Percentiles rank a stretch among this genome's conserved stretches.
These are phyloP conservation scores for Cicer bijugum DNA, from an alignment of 306 rosid genomes.

Conservation along the genomic window DNA sequence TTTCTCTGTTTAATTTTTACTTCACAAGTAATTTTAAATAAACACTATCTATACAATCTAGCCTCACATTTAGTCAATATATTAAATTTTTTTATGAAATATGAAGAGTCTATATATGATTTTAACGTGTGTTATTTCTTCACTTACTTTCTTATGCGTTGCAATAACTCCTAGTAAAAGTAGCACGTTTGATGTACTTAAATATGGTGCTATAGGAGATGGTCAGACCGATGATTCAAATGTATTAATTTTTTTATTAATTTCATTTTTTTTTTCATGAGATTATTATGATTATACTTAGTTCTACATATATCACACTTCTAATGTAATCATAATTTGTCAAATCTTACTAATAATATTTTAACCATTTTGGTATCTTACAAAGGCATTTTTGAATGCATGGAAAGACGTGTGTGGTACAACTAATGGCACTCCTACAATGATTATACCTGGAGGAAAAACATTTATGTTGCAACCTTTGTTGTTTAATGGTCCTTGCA, in stretches of 20 bases:
- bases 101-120: neutral
- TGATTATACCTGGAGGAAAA: conserved; percentile 48
- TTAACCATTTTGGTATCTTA: neutral
- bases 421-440: conserved; percentile 36
- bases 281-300: neutral
- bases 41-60: too few relatives aligned
- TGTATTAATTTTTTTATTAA: conserved; percentile 30
- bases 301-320: too few relatives aligned
- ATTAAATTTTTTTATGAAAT: too few relatives aligned
- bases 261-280: neutral
- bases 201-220: conserved; percentile 55
- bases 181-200: conserved; percentile 42
- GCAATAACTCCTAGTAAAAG: neutral
- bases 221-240: conserved; percentile 53
- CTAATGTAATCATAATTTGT: neutral
- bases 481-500: conserved; percentile 63
- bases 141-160: conserved; percentile 11
- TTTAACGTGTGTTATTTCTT: neutral
- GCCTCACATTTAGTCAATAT: too few relatives aligned
- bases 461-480: conserved; percentile 53
- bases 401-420: conserved; percentile 49
- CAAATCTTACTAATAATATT: neutral
- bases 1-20: too few relatives aligned
- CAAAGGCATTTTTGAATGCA: conserved; percentile 60
- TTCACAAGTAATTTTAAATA: too few relatives aligned